Percentiles rank a stretch among this genome's conserved stretches.
Evolutionary conservation across 805 yeast species (phyloP).

Genomic region (Sugiyamaella chiloensis): DNA sequence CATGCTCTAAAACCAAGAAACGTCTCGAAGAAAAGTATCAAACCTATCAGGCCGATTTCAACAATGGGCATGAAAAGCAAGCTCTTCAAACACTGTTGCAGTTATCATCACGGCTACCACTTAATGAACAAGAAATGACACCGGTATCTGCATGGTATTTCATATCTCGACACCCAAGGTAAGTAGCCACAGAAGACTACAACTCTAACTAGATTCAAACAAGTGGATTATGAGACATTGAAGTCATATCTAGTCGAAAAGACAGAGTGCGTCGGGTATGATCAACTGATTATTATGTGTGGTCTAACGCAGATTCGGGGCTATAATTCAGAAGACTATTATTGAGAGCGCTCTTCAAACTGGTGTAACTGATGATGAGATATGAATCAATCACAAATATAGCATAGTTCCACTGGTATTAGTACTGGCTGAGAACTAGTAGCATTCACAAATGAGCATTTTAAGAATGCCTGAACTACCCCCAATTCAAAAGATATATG

Average conservation of each 20-base stretch:
- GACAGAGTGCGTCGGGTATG: constrained; percentile 9
- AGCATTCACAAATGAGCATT: too few relatives aligned
- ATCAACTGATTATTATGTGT: not conserved
- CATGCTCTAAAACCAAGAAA: constrained; percentile 6
- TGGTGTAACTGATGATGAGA: not conserved
- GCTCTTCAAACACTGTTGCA: not conserved
- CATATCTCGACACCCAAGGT: constrained; percentile 9
- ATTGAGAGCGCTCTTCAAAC: constrained; percentile 1
- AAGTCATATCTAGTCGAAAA: constrained; percentile 4
- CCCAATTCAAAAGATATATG: too few relatives aligned
- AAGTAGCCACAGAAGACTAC: not conserved
- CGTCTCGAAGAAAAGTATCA: not conserved
- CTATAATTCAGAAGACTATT: not conserved
- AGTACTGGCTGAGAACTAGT: too few relatives aligned
- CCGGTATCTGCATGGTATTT: constrained; percentile 13
- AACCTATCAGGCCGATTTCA: not conserved
- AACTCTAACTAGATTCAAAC: not conserved
- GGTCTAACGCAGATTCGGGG: constrained; percentile 1
- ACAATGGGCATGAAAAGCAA: not conserved
- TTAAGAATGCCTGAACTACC: too few relatives aligned
- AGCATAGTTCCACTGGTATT: too few relatives aligned
- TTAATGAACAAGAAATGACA: constrained; percentile 12
- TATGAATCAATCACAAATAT: too few relatives aligned
- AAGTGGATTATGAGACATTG: constrained; percentile 2
- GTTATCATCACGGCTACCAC: constrained; percentile 6